Evolutionary conservation across 129 eudicot species (phyloP).

Genomic region (Artemisia tridentata): DNA sequence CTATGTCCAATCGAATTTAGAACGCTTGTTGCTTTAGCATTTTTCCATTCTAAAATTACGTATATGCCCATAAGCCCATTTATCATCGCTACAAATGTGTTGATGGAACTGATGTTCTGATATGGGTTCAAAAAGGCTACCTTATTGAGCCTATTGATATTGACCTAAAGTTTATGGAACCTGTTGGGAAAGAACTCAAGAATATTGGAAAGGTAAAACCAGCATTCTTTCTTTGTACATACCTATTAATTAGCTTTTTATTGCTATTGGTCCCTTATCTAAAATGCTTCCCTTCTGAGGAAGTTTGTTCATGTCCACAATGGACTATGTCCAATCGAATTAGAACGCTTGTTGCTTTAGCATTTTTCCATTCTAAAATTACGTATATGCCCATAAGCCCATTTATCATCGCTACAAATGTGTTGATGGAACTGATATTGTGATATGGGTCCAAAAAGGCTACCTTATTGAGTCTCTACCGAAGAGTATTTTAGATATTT

Average conservation of each 20-base stretch:
- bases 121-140: neutral
- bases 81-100: neutral
- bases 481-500: neutral
- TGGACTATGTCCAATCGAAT: neutral
- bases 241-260: neutral
- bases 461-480: neutral
- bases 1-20: neutral
- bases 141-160: conserved; percentile 75
- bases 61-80: conserved; percentile 13
- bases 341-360: neutral
- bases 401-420: neutral
- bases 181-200: conserved; percentile 85
- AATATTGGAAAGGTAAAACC: conserved; percentile 67
- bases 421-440: neutral
- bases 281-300: no score
- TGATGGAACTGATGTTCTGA: neutral
- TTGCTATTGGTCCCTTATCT: no score
- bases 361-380: neutral
- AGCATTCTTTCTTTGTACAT: neutral
- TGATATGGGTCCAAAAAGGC: neutral
- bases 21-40: neutral
- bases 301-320: no score
- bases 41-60: conserved; percentile 1
- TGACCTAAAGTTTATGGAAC: conserved; percentile 82
- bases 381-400: conserved; percentile 16